phyloP scores from a whole-genome alignment of 116 monocot genomes.

The Cymodocea nodosa region DNA sequence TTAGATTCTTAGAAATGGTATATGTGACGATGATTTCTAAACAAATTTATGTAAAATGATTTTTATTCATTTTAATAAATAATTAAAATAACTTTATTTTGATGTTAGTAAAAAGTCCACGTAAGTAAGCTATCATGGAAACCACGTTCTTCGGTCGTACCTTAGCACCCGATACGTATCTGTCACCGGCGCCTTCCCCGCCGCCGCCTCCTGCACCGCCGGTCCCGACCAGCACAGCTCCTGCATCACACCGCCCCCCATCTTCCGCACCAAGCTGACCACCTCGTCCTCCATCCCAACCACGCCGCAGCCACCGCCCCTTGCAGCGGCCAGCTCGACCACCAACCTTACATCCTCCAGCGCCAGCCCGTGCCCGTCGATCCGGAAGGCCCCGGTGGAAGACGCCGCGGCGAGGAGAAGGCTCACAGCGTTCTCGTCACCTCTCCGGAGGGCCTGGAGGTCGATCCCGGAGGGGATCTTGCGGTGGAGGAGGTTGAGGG shows the following conservation, averaged over 20 bases:
- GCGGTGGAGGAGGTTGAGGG: conserved; percentile 6
- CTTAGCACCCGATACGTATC: conserved; percentile 7
- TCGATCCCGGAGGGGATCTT: conserved; percentile 8
- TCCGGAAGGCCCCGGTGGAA: conserved; percentile 19
- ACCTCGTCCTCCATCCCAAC: conserved; percentile 1
- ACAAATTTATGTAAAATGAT: too few species aligned
- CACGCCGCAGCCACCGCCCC: background rate
- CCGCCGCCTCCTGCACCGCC: background rate
- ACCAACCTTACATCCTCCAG: conserved; percentile 14
- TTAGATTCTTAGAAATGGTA: too few species aligned
- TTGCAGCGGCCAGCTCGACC: conserved; percentile 6
- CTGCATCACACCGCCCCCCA: conserved; percentile 5
- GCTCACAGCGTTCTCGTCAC: conserved; percentile 11
- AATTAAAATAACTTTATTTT: too few species aligned
- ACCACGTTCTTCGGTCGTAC: background rate
- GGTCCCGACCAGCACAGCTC: conserved; percentile 13
- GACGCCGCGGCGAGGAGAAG: conserved; percentile 10
- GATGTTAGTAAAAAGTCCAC: background rate
- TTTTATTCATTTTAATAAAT: too few species aligned
- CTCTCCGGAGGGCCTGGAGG: conserved; percentile 13
- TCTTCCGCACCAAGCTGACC: background rate
- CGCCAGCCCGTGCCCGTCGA: conserved; percentile 15
- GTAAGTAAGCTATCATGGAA: background rate
- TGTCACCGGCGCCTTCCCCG: background rate
- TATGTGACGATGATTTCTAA: too few species aligned